Conservation (phyloP, 2,329 filamentous ascomycete genomes). For the Elsinoe arachidis region DNA sequence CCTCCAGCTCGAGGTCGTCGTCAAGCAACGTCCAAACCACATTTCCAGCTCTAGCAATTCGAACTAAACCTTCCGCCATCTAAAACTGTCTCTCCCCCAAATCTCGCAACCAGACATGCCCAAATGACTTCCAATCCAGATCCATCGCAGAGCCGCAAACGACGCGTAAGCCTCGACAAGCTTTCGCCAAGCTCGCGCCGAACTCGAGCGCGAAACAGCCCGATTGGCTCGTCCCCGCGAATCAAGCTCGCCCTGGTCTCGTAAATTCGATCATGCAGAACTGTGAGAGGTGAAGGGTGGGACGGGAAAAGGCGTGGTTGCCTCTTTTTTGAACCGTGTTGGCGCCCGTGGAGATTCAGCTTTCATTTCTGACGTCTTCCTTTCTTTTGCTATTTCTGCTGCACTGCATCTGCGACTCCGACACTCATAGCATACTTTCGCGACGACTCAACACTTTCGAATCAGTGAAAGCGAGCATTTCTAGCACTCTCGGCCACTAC, state of each 20-base stretch:
- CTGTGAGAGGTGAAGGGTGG: too few species aligned
- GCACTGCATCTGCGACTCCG: neutral
- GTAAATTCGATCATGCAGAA: neutral
- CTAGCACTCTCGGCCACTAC: neutral
- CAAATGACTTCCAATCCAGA: neutral
- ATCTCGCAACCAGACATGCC: neutral
- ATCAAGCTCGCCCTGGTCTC: neutral
- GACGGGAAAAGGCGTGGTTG: neutral
- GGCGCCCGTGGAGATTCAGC: neutral
- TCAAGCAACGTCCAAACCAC: too few species aligned
- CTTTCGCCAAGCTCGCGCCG: neutral
- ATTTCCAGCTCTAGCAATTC: too few species aligned
- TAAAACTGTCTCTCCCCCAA: neutral
- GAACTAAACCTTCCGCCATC: too few species aligned
- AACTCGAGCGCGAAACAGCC: neutral
- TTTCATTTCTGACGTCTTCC: neutral
- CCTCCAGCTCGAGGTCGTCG: too few species aligned
- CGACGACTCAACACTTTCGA: too few species aligned
- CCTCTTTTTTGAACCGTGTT: neutral
- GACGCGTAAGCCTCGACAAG: constrained; percentile 5
- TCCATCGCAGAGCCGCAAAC: neutral
- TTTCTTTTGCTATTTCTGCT: neutral
- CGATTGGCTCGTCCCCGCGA: constrained; percentile 3
- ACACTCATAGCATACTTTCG: too few species aligned
- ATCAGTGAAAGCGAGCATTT: neutral